Base-by-base conservation (phyloP, 1,284 basidiomycete genomes). In the Sphaerobolus stellatus region DNA sequence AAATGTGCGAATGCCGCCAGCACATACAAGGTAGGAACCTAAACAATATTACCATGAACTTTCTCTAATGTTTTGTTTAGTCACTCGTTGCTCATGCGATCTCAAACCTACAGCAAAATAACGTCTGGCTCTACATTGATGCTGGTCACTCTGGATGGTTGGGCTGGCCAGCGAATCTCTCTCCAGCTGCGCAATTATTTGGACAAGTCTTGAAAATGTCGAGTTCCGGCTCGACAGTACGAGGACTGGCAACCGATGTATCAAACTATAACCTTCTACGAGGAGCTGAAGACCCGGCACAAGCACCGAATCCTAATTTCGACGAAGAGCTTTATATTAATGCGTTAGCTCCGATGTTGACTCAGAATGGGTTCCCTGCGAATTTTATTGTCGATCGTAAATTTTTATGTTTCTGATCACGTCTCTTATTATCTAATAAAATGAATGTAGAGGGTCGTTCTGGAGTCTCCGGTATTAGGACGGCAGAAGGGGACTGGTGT, bases 61-160 rank as follows among this genome's bases (percentile, higher is more conserved):
- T 48, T 28, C 27, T 13, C 33, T 25, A 9, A 44, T 20, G 13
- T 5, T 50, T 14, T 44, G 18, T 30, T 16, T 46, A 76, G 72
- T 66, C 72, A 45, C 75, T 75, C 62, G 76, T 81, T 50, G 78
- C 72, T 54, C 84, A 84, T 62, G 82, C 82, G 25, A 71, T 84
- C 52, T 71, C 80, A 66, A 75, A 81, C 62, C 75, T 85, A 58
- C 74, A 77, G 60, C 62, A 74, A 40, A 76, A 80, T 52, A 80
- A 79, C 43, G 82, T 83, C 52, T 81, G 76, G 73, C 72, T 73
- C 70, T 83, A 84, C 70, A 71, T 83, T 57, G 81, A 58, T 38
- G 83, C 83, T 61, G 83, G 82, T 36, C 82, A 85, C 61, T 82
- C 81, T 48, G 83, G 82, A 44, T 86, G 83, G 83, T 75, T 85